Percentiles rank a stretch among this genome's conserved stretches.
Evolutionary conservation across 495 filamentous ascomycete species (phyloP).

Genomic region (Astrothelium subdiscretum): DNA sequence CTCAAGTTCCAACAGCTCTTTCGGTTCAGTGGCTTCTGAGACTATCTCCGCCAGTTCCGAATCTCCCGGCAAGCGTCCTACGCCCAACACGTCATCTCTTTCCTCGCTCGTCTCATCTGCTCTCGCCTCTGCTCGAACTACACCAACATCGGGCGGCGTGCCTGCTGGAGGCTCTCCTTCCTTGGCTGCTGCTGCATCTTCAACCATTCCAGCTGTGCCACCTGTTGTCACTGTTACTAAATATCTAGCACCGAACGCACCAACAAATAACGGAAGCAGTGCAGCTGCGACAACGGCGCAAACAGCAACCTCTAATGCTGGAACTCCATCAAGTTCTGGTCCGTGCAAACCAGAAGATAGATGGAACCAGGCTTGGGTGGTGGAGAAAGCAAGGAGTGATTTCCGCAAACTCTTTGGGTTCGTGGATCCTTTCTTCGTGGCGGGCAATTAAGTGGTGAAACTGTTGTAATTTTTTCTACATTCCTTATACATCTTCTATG

Average conservation of each 20-base stretch:
- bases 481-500: too few relatives aligned
- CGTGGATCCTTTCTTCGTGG: not conserved
- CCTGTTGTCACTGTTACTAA: not conserved
- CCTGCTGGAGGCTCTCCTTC: not conserved
- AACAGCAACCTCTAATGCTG: not conserved
- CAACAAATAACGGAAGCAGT: not conserved
- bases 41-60: not conserved
- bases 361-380: not conserved
- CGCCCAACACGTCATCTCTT: not conserved
- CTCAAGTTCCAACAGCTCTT: not conserved
- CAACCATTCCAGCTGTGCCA: not conserved
- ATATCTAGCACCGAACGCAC: not conserved
- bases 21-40: not conserved
- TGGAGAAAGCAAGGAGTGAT: not conserved
- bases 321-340: not conserved
- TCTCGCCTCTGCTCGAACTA: not conserved
- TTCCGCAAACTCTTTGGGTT: not conserved
- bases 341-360: not conserved
- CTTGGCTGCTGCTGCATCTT: not conserved
- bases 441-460: not conserved
- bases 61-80: not conserved
- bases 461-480: not conserved
- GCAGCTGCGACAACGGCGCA: not conserved
- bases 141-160: not conserved
- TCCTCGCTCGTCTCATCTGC: not conserved